These are phyloP conservation scores for Hypoxylon sp. DNA, from an alignment of 2,329 filamentous ascomycete species.

Conservation along the genomic window DNA sequence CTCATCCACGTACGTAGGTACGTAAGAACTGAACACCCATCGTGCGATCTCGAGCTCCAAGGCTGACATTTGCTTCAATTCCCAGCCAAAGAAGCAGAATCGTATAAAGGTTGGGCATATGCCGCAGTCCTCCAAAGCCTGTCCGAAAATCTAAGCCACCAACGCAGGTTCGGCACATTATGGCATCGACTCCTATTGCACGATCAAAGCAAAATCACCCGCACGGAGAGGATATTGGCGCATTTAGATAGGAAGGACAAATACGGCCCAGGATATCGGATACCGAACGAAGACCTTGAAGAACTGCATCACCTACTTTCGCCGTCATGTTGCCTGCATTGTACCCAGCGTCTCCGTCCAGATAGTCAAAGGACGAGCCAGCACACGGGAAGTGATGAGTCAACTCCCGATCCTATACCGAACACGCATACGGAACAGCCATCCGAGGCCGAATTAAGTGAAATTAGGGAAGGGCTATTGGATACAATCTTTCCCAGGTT, in stretches of 20 bases:
- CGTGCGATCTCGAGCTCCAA: neutral
- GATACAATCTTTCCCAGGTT: neutral
- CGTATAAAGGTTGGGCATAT: conserved; percentile 1
- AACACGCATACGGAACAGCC: neutral
- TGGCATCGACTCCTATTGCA: conserved; percentile 8
- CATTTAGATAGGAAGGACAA: conserved; percentile 4
- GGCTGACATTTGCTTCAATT: too few species aligned
- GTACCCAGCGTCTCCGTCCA: too few species aligned
- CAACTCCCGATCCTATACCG: too few species aligned
- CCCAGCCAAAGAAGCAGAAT: neutral
- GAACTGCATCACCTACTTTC: neutral
- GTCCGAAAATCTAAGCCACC: conserved; percentile 8
- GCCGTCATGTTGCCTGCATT: neutral
- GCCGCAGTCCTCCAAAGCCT: conserved; percentile 8
- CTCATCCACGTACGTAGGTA: neutral
- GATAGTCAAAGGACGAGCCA: too few species aligned
- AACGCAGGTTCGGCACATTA: conserved; percentile 2
- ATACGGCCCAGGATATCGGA: neutral
- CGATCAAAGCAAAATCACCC: conserved; percentile 5
- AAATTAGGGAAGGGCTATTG: neutral
- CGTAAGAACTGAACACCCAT: neutral
- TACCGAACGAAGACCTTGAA: neutral
- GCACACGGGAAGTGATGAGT: too few species aligned
- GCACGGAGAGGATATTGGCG: conserved; percentile 1
- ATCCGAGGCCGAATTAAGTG: neutral